Evolutionary conservation across 176 grass and related monocot genomes (phyloP).

Genomic region (Paspalum vaginatum): DNA sequence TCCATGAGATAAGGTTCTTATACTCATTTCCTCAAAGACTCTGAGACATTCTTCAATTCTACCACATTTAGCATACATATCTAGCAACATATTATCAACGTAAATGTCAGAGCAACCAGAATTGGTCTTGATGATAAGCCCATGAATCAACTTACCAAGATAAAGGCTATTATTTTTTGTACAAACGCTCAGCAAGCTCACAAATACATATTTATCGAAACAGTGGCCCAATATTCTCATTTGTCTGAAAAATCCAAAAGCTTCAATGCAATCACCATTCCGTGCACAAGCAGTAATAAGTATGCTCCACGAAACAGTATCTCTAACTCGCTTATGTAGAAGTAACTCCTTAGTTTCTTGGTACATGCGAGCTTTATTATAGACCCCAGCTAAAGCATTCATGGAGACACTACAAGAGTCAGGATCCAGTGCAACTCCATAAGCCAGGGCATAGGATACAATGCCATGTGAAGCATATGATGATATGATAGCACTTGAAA

Average conservation of each 20-base stretch:
- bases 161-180: conserved; percentile 64
- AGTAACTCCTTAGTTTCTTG: conserved; percentile 62
- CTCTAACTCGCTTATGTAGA: conserved; percentile 43
- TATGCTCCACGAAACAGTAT: conserved; percentile 75
- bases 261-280: conserved; percentile 60
- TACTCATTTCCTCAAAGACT: conserved; percentile 70
- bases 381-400: conserved; percentile 65
- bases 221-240: conserved; percentile 59
- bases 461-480: conserved; percentile 67
- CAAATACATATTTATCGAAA: conserved; percentile 54
- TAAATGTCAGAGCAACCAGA: conserved; percentile 55
- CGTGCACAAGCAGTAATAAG: conserved; percentile 64
- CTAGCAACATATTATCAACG: conserved; percentile 66
- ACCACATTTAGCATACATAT: conserved; percentile 94
- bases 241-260: conserved; percentile 56
- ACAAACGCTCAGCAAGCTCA: conserved; percentile 74
- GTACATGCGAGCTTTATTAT: conserved; percentile 57
- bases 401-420: conserved; percentile 38
- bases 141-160: conserved; percentile 71
- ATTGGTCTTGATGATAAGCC: conserved; percentile 66
- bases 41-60: conserved; percentile 69
- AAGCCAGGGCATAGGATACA: conserved; percentile 50
- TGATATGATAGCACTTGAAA: conserved; percentile 65
- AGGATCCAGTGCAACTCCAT: conserved; percentile 42
- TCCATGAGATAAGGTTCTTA: conserved; percentile 78